Conservation (phyloP, 225 moss, liverwort and hornwort species). For the Antitrichia curtipendula region DNA sequence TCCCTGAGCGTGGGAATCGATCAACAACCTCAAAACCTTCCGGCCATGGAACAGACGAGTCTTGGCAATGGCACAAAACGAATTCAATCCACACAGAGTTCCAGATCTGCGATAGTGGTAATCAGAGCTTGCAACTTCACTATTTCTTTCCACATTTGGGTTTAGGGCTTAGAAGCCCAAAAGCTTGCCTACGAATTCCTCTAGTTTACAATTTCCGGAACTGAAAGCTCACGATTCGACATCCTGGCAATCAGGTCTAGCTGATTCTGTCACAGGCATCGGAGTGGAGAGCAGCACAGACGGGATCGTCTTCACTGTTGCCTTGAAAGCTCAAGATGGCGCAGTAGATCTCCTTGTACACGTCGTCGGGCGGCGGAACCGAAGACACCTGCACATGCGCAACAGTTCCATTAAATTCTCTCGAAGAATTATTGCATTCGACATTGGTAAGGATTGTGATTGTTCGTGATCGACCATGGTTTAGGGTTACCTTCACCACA, state of each 20-base stretch:
- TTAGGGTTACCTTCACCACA: slow-evolving; percentile 32
- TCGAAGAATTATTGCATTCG: background rate
- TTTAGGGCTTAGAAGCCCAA: background rate
- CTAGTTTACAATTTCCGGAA: background rate
- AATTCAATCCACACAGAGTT: background rate
- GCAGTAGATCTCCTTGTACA: slow-evolving; percentile 31
- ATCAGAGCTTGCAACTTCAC: background rate
- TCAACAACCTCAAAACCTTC: background rate
- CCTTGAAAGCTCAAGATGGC: slow-evolving; percentile 15
- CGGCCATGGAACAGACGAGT: background rate
- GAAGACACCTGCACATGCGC: slow-evolving; percentile 58
- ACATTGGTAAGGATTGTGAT: background rate
- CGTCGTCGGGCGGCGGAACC: slow-evolving; percentile 42
- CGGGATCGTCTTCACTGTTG: background rate
- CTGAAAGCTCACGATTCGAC: background rate
- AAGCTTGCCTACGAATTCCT: background rate
- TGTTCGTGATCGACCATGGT: background rate
- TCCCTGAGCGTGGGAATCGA: background rate
- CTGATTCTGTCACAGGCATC: slow-evolving; percentile 23
- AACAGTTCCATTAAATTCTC: background rate
- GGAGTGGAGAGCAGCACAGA: background rate
- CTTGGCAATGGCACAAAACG: background rate
- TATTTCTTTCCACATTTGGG: background rate
- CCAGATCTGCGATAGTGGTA: background rate
- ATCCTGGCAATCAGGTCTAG: background rate